phyloP scores from a whole-genome alignment of 306 rosid species.

The Phaseolus lunatus region DNA sequence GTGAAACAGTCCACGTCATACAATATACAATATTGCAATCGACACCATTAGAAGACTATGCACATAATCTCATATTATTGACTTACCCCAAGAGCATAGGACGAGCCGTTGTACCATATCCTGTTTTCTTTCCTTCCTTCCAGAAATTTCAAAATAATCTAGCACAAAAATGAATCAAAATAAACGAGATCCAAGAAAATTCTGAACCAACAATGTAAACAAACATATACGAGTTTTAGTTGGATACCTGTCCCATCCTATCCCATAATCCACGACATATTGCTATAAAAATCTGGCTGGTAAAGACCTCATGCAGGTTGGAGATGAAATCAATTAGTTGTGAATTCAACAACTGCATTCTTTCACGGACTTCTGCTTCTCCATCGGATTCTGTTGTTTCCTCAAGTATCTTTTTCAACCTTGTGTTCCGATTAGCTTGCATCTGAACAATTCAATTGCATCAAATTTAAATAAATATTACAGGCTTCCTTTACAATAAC shows the following conservation, averaged over 20 bases:
- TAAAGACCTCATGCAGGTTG: slow-evolving; percentile 87
- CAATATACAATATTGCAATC: neutral
- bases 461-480: neutral
- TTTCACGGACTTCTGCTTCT: slow-evolving; percentile 90
- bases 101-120: slow-evolving; percentile 89
- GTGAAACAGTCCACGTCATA: slow-evolving; percentile 25
- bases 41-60: neutral
- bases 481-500: neutral
- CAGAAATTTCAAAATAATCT: slow-evolving; percentile 85
- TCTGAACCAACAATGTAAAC: neutral
- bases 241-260: slow-evolving; percentile 90
- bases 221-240: neutral
- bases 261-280: slow-evolving; percentile 93
- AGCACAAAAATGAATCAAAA: slow-evolving; percentile 33
- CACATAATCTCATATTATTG: neutral
- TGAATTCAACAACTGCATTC: slow-evolving; percentile 83
- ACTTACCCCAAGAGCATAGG: slow-evolving; percentile 96
- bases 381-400: slow-evolving; percentile 94
- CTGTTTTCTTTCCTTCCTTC: slow-evolving; percentile 97
- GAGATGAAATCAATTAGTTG: slow-evolving; percentile 82
- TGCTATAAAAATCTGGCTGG: slow-evolving; percentile 79
- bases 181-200: slow-evolving; percentile 38
- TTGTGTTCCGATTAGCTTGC: slow-evolving; percentile 75
- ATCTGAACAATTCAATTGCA: slow-evolving; percentile 55
- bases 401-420: slow-evolving; percentile 86